Evolutionary conservation across 2,329 filamentous ascomycete species (phyloP).

Genomic region (Madurella fahalii): DNA sequence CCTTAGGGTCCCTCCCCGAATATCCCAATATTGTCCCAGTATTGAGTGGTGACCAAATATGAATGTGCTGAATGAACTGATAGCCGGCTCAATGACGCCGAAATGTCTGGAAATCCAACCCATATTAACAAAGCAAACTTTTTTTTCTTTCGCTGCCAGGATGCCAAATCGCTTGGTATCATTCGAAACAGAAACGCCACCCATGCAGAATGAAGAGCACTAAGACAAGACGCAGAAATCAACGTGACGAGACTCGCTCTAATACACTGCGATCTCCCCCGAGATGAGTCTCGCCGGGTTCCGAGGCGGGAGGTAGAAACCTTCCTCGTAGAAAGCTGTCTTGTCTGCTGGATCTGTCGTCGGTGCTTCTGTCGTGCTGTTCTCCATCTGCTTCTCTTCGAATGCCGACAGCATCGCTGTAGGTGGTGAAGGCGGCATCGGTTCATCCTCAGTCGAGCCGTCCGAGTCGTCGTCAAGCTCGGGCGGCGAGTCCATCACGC

Average conservation of each 20-base stretch:
- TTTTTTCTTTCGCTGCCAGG: constrained; percentile 7
- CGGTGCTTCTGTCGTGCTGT: constrained; percentile 34
- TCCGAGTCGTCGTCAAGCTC: constrained; percentile 68
- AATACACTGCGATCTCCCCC: constrained; percentile 55
- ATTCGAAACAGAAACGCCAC: constrained; percentile 27
- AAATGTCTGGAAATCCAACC: constrained; percentile 1
- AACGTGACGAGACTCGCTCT: constrained; percentile 17
- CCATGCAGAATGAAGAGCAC: constrained; percentile 24
- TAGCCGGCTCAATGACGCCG: constrained; percentile 9
- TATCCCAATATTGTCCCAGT: background rate
- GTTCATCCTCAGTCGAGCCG: constrained; percentile 68
- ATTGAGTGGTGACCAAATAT: constrained; percentile 18
- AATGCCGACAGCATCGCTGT: constrained; percentile 56
- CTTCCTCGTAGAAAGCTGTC: constrained; percentile 47
- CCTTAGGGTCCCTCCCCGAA: background rate
- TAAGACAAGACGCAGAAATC: constrained; percentile 6
- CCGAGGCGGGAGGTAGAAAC: constrained; percentile 51
- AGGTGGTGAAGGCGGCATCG: constrained; percentile 68
- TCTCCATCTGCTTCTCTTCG: constrained; percentile 51
- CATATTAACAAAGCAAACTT: background rate
- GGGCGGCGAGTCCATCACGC: constrained; percentile 61
- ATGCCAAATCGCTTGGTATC: constrained; percentile 22
- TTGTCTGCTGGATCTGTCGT: constrained; percentile 35
- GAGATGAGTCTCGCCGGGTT: constrained; percentile 50
- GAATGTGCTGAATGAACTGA: background rate